phyloP scores from a whole-genome alignment of 129 eudicot species.

The Oenanthe sinensis region DNA sequence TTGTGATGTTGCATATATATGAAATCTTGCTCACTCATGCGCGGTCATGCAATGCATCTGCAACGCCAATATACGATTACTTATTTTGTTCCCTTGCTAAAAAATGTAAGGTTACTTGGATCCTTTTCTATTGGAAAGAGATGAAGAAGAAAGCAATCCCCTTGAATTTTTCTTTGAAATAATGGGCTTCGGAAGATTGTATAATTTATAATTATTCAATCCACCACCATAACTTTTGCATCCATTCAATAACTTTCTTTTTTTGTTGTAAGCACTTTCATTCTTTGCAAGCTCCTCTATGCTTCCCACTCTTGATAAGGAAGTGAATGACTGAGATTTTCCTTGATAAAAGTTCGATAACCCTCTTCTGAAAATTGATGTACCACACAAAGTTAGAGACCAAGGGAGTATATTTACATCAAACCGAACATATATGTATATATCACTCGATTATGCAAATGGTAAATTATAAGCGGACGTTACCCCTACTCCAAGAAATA shows the following conservation, averaged over 20 bases:
- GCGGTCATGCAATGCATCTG: too few species aligned
- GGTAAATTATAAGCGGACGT: background rate
- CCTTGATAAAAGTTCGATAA: constrained; percentile 10
- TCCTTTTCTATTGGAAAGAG: constrained; percentile 2
- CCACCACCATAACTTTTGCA: background rate
- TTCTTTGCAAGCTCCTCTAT: constrained; percentile 11
- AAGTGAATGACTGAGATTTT: constrained; percentile 5
- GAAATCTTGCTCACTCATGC: too few species aligned
- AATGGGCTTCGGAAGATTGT: constrained; percentile 1
- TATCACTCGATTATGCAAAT: too few species aligned
- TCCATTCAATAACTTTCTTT: background rate
- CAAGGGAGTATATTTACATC: background rate
- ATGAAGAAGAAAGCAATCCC: background rate
- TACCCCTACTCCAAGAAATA: background rate
- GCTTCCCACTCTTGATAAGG: constrained; percentile 9
- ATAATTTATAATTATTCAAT: background rate
- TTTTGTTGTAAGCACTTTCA: constrained; percentile 9
- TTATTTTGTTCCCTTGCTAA: background rate
- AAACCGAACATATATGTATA: too few species aligned
- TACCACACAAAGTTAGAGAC: background rate
- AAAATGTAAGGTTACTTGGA: background rate
- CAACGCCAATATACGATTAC: background rate
- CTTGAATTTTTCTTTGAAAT: constrained; percentile 2
- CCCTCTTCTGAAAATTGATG: background rate
- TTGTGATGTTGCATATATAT: too few species aligned